Evolutionary conservation across 2,329 filamentous ascomycete genomes (phyloP), one percentile per base, ranked within the genome.

Genomic region (Pseudopithomyces maydicus): DNA sequence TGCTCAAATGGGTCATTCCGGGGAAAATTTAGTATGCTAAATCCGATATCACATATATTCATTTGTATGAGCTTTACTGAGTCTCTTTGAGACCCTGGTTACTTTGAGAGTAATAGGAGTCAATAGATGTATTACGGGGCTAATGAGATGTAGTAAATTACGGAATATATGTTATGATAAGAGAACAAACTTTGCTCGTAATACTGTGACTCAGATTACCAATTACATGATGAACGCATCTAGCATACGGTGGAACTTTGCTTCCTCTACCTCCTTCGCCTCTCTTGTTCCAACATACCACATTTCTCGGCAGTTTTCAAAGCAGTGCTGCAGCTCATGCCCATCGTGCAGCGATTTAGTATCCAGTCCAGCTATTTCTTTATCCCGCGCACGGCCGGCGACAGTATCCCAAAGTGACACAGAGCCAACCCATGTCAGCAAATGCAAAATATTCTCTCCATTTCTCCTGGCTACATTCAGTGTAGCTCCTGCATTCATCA

Each of bases 361-460:
- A 29, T 44, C 42, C 6, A 44, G 12, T 3, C 20, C 20, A 15
- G 11, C 8, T 15, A 44, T 11, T 12, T 26, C 6, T 6, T 29
- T 23, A 29, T 11, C 8, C 17, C 17, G 15, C 4, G 43, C 43
- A 6, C 23, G 23, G 7, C 15, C 43, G 17, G 14, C 12, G 23
- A 45, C 11, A 6, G 10, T 10, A 17, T 32, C 17, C 43, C 23
- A 45, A 11, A 32, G 15, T 32, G 12, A 6, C 4, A 26, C 7
- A 5, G 23, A 32, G 7, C 15, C 23, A n/a, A 15, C 15, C 23
- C 43, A 45, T 7, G 15, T 32, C 3, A 45, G 5, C 6, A 45
- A 26, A n/a, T 58, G 56, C 15, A 58, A 22, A 11, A 54, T 33
- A n/a, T 48, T 58, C 17, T 58, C 33, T 12, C 56, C 52, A 12